These are phyloP conservation scores for Sporisorium sorghi DNA, from an alignment of 1,284 basidiomycete species.

Conservation along the genomic window DNA sequence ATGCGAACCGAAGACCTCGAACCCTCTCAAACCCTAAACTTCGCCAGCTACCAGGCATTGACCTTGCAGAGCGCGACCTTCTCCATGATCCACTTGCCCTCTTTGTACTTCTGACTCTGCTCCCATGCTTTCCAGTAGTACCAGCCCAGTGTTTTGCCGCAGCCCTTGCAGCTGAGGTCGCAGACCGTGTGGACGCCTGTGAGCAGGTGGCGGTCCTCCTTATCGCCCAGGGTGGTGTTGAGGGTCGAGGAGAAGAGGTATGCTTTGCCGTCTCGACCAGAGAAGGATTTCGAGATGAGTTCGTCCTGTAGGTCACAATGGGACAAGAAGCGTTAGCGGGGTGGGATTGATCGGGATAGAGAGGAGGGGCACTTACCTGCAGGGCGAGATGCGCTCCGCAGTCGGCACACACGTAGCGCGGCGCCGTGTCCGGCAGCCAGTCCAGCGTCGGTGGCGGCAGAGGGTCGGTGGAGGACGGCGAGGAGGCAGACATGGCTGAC, in stretches of 20 bases:
- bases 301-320: constrained; percentile 75
- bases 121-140: constrained; percentile 84
- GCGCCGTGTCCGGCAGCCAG: constrained; percentile 21
- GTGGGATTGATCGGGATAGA: background rate
- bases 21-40: too few species aligned
- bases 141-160: constrained; percentile 83
- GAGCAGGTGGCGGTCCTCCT: constrained; percentile 80
- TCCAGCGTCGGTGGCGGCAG: constrained; percentile 16
- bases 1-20: too few species aligned
- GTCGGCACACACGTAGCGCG: constrained; percentile 59
- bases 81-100: constrained; percentile 82
- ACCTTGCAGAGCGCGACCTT: constrained; percentile 82
- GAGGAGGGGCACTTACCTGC: constrained; percentile 32
- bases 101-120: constrained; percentile 84
- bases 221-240: constrained; percentile 79
- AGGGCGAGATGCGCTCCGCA: constrained; percentile 62
- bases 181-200: constrained; percentile 84
- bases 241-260: constrained; percentile 82
- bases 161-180: constrained; percentile 81
- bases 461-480: background rate
- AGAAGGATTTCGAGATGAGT: constrained; percentile 84
- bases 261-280: constrained; percentile 83
- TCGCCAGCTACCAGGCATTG: constrained; percentile 76
- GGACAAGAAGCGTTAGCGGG: background rate
- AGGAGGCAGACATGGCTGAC: background rate